Evolutionary conservation across 208 protist species (phyloP).

Genomic region (Trypanosoma platydactyli): DNA sequence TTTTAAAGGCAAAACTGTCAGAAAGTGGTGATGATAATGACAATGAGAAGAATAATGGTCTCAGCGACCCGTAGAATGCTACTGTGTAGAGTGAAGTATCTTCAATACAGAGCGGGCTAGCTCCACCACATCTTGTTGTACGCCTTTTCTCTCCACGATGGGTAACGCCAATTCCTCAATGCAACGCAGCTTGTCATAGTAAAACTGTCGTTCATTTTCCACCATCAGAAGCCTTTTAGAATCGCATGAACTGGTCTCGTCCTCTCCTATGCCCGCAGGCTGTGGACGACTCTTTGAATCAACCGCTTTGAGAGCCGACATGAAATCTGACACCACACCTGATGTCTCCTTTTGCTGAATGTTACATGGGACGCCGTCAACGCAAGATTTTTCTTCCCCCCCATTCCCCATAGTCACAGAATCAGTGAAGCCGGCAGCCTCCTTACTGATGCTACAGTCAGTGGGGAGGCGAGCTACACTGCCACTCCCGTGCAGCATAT

Average conservation of each 20-base stretch:
- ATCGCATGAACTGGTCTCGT: slow-evolving; percentile 20
- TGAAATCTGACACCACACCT: slow-evolving; percentile 1
- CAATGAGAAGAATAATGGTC: too few relatives aligned
- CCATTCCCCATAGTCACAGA: too few relatives aligned
- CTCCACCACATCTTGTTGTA: slow-evolving; percentile 27
- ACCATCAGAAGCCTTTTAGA: slow-evolving; percentile 22
- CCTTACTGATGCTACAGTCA: too few relatives aligned
- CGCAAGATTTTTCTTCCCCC: too few relatives aligned
- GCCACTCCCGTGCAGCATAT: too few relatives aligned
- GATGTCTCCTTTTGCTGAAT: slow-evolving; percentile 1
- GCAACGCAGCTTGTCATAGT: slow-evolving; percentile 80
- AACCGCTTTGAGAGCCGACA: slow-evolving; percentile 12
- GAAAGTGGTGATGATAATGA: too few relatives aligned
- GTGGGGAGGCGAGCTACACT: too few relatives aligned
- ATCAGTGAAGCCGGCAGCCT: too few relatives aligned
- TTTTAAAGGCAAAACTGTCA: too few relatives aligned
- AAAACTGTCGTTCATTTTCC: slow-evolving; percentile 68
- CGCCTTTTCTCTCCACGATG: slow-evolving; percentile 25
- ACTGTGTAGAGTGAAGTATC: slow-evolving; percentile 50
- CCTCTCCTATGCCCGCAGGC: too few relatives aligned
- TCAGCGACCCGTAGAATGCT: background rate
- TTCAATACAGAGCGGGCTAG: slow-evolving; percentile 47
- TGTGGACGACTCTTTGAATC: background rate
- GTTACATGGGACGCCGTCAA: too few relatives aligned
- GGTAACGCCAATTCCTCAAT: slow-evolving; percentile 59